Evolutionary conservation across 371 early-diverging fungal genomes (phyloP), one percentile per base, ranked within the genome.

Genomic region (Nosema muscidifuracis): DNA sequence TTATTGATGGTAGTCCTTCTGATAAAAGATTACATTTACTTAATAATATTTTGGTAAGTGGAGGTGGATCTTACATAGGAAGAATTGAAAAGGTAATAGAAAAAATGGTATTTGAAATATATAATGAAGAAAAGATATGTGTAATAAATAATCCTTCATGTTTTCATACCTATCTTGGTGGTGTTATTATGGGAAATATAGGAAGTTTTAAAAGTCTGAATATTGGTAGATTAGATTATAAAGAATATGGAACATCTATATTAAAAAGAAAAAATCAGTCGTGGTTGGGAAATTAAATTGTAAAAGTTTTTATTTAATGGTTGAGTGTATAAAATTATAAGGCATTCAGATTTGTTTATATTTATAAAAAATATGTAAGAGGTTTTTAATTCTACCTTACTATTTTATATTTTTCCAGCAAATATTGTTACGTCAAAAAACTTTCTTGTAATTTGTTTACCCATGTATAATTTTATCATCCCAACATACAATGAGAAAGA

Each of bases 401-500:
- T n/a, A n/a, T n/a, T n/a, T n/a, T n/a, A n/a, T n/a, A n/a, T n/a
- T n/a, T n/a, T n/a, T n/a, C n/a, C n/a, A n/a, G n/a, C n/a, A n/a
- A n/a, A n/a, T n/a, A n/a, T n/a, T n/a, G n/a, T n/a, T n/a, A n/a
- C n/a, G n/a, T n/a, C n/a, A n/a, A n/a, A n/a, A n/a, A n/a, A n/a
- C n/a, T n/a, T n/a, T 40, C 40, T 40, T 40, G 40, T 40, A 7
- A 9, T 40, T 40, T 7, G 7, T 40, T 40, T 40, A 15, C 56
- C 18, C 33, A 78, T 78, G 79, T 74, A 65, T 53, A 75, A 74
- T 60, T 47, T 83, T 28, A 76, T 84, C 18, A 50, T 98, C 36
- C 96, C 98, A 33, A 98, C 98, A 40, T 96, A 96, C 85, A 96
- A 98, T 79, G 98, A 98, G 83, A 88, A 91, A 69, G 89, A 92